phyloP scores from a whole-genome alignment of 768 basidiomycete genomes.

The Podaxis sp. region DNA sequence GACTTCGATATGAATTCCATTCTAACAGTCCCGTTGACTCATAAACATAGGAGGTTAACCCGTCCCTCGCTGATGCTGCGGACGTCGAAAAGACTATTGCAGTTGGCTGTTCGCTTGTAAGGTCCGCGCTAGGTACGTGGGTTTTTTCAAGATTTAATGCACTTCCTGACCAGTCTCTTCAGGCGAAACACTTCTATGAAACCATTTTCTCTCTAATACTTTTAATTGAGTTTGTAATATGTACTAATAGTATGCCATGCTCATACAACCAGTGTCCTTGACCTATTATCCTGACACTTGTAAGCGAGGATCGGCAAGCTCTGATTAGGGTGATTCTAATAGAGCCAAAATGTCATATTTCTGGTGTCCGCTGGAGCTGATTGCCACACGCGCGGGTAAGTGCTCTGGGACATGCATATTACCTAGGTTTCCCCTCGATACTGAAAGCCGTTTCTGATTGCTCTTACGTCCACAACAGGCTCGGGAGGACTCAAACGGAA shows the following conservation, averaged over 20 bases:
- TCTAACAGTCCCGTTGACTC: background rate
- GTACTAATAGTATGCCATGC: background rate
- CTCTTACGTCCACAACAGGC: no score
- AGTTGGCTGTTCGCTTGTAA: constrained; percentile 83
- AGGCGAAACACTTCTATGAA: constrained; percentile 47
- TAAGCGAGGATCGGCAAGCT: no score
- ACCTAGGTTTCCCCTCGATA: no score
- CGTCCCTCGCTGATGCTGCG: constrained; percentile 75
- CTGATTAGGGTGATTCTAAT: no score
- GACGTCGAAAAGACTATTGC: constrained; percentile 87
- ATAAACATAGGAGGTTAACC: constrained; percentile 83
- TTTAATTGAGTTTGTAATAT: background rate
- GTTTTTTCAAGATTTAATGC: background rate
- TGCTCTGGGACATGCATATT: no score
- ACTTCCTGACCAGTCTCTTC: constrained; percentile 14
- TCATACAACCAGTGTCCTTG: background rate
- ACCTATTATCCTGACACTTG: background rate
- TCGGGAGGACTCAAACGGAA: no score
- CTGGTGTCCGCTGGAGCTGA: no score
- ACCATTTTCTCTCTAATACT: background rate
- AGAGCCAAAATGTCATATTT: no score
- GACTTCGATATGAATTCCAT: constrained; percentile 5
- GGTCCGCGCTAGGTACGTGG: constrained; percentile 74
- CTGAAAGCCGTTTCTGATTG: no score
- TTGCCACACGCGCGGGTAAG: no score